These are phyloP conservation scores for Rhizopus arrhizus DNA, from an alignment of 371 early-diverging fungal species.

Conservation along the genomic window DNA sequence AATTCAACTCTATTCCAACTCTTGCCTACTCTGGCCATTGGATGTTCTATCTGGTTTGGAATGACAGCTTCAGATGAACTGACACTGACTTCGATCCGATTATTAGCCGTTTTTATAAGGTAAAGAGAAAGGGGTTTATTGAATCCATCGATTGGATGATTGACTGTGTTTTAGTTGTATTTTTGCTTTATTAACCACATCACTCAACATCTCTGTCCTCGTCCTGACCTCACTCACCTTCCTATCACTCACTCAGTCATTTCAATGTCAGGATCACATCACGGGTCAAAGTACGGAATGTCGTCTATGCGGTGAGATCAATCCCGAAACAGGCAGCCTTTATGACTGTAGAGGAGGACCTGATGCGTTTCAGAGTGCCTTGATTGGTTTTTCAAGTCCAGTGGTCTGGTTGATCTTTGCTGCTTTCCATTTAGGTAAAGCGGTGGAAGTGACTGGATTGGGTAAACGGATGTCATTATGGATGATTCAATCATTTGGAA, in stretches of 20 bases:
- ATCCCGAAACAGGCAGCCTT: conserved; percentile 26
- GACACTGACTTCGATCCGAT: conserved; percentile 44
- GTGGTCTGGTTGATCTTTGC: conserved; percentile 73
- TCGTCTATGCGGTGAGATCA: conserved; percentile 48
- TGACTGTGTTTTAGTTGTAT: conserved; percentile 48
- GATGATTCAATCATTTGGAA: conserved; percentile 59
- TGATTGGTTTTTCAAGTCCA: conserved; percentile 63
- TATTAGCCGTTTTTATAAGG: conserved; percentile 53
- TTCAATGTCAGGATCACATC: conserved; percentile 55
- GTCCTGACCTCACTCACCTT: conserved; percentile 55
- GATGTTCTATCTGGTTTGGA: conserved; percentile 46
- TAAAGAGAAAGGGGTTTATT: conserved; percentile 7
- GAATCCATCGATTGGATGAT: background rate
- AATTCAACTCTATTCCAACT: conserved; percentile 8
- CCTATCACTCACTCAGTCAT: conserved; percentile 59
- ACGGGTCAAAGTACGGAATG: conserved; percentile 59
- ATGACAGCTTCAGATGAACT: conserved; percentile 38
- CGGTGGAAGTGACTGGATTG: conserved; percentile 61
- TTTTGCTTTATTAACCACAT: conserved; percentile 60
- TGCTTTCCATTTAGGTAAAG: conserved; percentile 74
- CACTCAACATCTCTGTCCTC: conserved; percentile 59
- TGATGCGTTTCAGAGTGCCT: conserved; percentile 57
- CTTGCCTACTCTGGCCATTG: conserved; percentile 39
- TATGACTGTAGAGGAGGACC: conserved; percentile 60
- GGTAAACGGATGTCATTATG: conserved; percentile 61